Evolutionary conservation across 2,329 filamentous ascomycete genomes (phyloP).

Genomic region (Elsinoe necatrix): DNA sequence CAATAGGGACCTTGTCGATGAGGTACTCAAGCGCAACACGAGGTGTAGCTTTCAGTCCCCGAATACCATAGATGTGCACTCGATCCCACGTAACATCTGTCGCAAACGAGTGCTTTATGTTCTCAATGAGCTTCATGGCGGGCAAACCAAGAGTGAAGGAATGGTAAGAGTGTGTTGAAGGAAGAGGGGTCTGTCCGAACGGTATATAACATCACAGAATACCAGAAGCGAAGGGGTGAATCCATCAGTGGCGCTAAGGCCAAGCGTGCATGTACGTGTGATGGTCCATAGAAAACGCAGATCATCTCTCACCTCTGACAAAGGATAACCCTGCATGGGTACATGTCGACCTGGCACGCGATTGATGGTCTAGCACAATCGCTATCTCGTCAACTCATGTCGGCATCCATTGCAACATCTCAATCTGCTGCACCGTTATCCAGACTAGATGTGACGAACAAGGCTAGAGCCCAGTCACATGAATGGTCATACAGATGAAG

Average conservation of each 20-base stretch:
- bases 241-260: neutral
- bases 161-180: neutral
- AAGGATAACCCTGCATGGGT: slow-evolving; percentile 7
- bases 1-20: slow-evolving; percentile 52
- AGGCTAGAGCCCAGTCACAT: neutral
- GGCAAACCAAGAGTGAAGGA: neutral
- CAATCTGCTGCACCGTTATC: neutral
- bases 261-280: slow-evolving; percentile 10
- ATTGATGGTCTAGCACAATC: neutral
- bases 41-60: slow-evolving; percentile 38
- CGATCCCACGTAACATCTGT: slow-evolving; percentile 24
- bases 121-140: slow-evolving; percentile 6
- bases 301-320: slow-evolving; percentile 3
- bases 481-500: neutral
- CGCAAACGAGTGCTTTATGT: slow-evolving; percentile 17
- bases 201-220: slow-evolving; percentile 1
- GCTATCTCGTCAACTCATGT: neutral
- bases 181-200: neutral
- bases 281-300: slow-evolving; percentile 14
- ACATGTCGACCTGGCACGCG: neutral
- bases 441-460: neutral
- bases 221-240: slow-evolving; percentile 6
- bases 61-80: slow-evolving; percentile 25
- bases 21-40: slow-evolving; percentile 48
- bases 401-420: neutral